Conservation (phyloP, 73 alveolate species). For the Tetrahymena thermophila region DNA sequence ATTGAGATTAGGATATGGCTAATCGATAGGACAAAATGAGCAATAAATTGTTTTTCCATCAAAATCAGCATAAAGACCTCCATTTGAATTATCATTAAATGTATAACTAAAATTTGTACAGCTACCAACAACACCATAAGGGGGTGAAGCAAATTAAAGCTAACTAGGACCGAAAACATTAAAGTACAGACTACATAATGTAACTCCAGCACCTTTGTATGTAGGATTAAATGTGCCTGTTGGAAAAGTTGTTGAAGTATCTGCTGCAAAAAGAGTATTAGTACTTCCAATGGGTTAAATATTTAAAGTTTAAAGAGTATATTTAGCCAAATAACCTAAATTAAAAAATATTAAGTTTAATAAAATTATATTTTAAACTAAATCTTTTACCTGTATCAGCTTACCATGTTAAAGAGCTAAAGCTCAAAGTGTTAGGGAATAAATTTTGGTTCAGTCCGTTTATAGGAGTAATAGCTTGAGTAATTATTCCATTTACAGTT, state of each 20-base stretch:
- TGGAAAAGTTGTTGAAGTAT: background rate
- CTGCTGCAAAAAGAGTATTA: background rate
- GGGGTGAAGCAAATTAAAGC: background rate
- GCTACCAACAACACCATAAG: background rate
- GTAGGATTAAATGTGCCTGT: background rate
- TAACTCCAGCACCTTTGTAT: background rate
- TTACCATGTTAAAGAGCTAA: background rate
- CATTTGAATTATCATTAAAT: background rate
- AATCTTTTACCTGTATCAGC: background rate
- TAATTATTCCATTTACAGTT: background rate
- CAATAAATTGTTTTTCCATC: background rate
- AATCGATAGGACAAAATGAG: background rate
- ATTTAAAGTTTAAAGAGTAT: background rate
- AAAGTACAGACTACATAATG: background rate
- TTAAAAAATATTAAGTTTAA: background rate
- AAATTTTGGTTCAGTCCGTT: background rate
- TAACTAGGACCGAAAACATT: background rate
- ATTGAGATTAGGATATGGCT: background rate
- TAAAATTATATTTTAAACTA: background rate
- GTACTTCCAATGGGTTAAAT: background rate
- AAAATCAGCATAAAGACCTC: background rate
- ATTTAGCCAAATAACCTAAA: background rate
- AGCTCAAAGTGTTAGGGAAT: background rate
- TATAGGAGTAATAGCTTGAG: background rate
- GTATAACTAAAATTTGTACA: background rate